A percentile compares a stretch with the other conserved stretches of the same genome.
Evolutionary conservation across 441 rosid genomes (phyloP).

Genomic region (Metrosideros polymorpha): DNA sequence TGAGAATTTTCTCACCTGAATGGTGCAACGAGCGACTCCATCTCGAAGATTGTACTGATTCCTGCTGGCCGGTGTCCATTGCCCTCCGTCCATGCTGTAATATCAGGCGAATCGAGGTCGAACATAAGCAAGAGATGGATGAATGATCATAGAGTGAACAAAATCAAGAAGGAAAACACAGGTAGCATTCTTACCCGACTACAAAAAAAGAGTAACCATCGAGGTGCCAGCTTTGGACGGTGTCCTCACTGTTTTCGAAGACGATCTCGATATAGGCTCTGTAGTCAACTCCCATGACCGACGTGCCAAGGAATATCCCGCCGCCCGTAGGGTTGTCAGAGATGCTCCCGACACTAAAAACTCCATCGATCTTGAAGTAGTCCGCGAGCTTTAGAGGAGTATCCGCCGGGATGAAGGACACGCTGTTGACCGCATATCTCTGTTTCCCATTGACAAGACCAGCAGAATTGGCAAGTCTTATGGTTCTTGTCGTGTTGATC

Average conservation of each 20-base stretch:
- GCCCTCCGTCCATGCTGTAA: slow-evolving; percentile 93
- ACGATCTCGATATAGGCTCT: slow-evolving; percentile 74
- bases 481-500: slow-evolving; percentile 65
- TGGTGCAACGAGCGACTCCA: slow-evolving; percentile 60
- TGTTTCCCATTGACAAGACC: slow-evolving; percentile 80
- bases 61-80: slow-evolving; percentile 70
- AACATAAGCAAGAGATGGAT: not conserved
- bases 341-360: slow-evolving; percentile 58
- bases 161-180: not conserved
- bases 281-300: slow-evolving; percentile 63
- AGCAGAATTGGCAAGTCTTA: slow-evolving; percentile 56
- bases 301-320: slow-evolving; percentile 61
- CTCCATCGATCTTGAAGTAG: slow-evolving; percentile 66
- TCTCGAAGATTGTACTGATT: slow-evolving; percentile 75
- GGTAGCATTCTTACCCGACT: slow-evolving; percentile 59
- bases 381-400: slow-evolving; percentile 95
- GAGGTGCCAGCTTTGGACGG: slow-evolving; percentile 80
- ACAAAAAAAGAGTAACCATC: slow-evolving; percentile 83
- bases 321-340: slow-evolving; percentile 61
- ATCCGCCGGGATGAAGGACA: slow-evolving; percentile 61
- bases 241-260: slow-evolving; percentile 60
- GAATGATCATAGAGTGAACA: not conserved
- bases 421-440: slow-evolving; percentile 79
- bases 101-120: not conserved
- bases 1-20: slow-evolving; percentile 42